Conservation (phyloP, 1,284 basidiomycete species). For the Rhodofomes roseus region DNA sequence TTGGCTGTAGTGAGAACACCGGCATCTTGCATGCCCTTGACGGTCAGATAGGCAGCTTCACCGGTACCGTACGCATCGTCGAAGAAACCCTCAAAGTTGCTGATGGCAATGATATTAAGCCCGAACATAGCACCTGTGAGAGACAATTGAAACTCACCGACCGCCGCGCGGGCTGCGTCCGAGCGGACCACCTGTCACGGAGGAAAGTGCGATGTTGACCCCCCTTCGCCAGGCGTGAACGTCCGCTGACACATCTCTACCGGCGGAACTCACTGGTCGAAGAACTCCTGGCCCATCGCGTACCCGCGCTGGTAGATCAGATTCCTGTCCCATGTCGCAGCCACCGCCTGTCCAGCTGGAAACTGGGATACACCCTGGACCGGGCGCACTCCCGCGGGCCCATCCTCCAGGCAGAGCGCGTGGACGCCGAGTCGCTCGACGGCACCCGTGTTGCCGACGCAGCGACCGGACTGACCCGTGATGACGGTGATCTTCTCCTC, state of each 20-base stretch:
- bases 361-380: background rate
- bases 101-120: background rate
- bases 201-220: background rate
- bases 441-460: background rate
- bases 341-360: background rate
- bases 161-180: background rate
- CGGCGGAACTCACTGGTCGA: background rate
- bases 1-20: background rate
- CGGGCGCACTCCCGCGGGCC: background rate
- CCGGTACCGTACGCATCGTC: background rate
- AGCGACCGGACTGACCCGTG: background rate
- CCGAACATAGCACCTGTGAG: background rate
- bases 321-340: background rate
- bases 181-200: background rate
- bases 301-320: background rate
- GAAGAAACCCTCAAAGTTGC: background rate
- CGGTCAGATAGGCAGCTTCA: background rate
- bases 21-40: constrained; percentile 1
- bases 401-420: background rate
- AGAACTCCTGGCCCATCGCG: constrained; percentile 1
- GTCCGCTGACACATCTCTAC: too few species aligned
- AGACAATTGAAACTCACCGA: background rate
- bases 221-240: background rate
- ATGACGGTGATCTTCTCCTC: background rate
- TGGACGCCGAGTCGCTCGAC: background rate